Evolutionary conservation across 352 stramenopile genomes (phyloP).

Genomic region (Globisporangium polare): DNA sequence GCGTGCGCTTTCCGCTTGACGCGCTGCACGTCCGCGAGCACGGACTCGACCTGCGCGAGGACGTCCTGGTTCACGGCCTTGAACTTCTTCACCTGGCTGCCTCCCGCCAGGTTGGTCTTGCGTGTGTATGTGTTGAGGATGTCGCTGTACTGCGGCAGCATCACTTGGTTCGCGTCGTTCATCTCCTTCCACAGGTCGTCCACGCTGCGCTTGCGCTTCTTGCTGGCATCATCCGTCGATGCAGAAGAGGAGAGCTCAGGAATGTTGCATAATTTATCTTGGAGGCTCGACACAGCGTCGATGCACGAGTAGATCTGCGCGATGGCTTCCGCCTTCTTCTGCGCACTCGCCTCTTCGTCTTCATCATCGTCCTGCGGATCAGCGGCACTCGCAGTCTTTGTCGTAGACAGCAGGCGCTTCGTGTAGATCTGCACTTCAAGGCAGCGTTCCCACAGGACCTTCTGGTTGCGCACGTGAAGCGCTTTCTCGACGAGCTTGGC

Average conservation of each 20-base stretch:
- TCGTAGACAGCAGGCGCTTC: conserved; percentile 59
- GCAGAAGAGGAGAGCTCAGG: conserved; percentile 32
- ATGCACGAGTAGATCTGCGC: conserved; percentile 63
- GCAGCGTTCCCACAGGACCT: conserved; percentile 80
- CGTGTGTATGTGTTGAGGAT: conserved; percentile 79
- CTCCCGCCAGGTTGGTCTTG: conserved; percentile 64
- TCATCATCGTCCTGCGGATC: conserved; percentile 13
- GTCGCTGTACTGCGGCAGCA: conserved; percentile 75
- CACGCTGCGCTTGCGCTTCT: conserved; percentile 64
- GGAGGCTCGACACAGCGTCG: conserved; percentile 47
- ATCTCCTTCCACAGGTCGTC: conserved; percentile 60
- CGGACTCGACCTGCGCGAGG: conserved; percentile 76
- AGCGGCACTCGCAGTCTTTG: conserved; percentile 25
- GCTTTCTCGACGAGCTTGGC: conserved; percentile 76
- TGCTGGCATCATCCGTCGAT: conserved; percentile 18
- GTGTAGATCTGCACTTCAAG: conserved; percentile 86
- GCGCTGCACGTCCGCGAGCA: conserved; percentile 76
- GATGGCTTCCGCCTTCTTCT: conserved; percentile 35
- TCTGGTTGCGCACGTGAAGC: conserved; percentile 77
- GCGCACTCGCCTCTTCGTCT: conserved; percentile 17
- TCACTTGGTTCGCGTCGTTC: conserved; percentile 29
- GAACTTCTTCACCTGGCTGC: conserved; percentile 80
- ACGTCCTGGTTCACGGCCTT: conserved; percentile 88
- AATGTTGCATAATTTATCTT: conserved; percentile 68
- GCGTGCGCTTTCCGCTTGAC: conserved; percentile 84